Evolutionary conservation across 225 moss, liverwort and hornwort genomes (phyloP), one percentile per base, ranked within the genome.

Genomic region (Lunularia cruciata): DNA sequence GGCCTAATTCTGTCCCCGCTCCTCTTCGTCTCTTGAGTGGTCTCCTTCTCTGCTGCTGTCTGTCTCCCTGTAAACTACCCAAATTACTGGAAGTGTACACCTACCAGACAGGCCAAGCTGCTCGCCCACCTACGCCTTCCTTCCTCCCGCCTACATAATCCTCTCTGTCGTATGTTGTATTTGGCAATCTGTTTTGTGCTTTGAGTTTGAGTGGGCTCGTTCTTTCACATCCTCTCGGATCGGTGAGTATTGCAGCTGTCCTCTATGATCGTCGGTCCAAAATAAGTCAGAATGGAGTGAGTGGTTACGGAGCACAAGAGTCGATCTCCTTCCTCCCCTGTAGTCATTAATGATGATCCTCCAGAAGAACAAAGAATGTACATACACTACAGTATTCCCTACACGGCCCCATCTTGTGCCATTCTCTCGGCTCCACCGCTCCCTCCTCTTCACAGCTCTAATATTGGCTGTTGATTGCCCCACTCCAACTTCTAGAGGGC

Each of bases 171-270:
- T 54, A 22, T 54, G 13, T 54, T 8, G 16, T 52, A 26, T n/a
- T 8, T 47, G 7, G 10, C 12, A 20, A 9, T 14, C 4, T 6
- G 1, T 23, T 12, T 7, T 25, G 0, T 2, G 23, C 8, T 23
- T 25, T 52, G 52, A 22, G 10, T 6, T n/a, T n/a, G n/a, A n/a
- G n/a, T n/a, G n/a, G 11, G 43, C 43, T 43, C 43, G 1, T 2
- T 43, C 43, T 11, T 43, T 16, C 33, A 30, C 56, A 2, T 23
- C 33, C 30, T 18, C 14, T 31, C 32, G 31, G 23, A 15, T 57
- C 31, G 6, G 56, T 57, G n/a, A n/a, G n/a, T n/a, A n/a, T n/a
- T n/a, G 56, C 23, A 57, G 56, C 56, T 57, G 31, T 56, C 55
- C 3, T 56, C 30, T 51, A 3, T 25, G 8, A 3, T 52, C 8